Percentiles rank a stretch among this genome's conserved stretches.
These are phyloP conservation scores for Thamnidium elegans DNA, from an alignment of 192 early-diverging fungal genomes.

Conservation along the genomic window DNA sequence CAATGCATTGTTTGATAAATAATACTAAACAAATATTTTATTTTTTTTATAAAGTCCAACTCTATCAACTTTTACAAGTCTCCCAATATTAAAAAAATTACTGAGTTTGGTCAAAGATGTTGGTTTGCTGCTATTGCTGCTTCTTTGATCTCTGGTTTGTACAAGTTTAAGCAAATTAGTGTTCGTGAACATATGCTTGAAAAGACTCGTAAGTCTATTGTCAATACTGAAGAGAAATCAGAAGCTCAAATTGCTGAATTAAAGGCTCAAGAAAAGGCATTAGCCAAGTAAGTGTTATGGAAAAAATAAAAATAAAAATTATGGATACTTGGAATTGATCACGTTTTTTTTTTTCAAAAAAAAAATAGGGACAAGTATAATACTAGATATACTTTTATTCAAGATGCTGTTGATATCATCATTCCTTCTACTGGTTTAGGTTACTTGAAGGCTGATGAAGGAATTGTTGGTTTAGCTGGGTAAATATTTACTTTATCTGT, in stretches of 20 bases:
- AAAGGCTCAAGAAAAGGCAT: constrained; percentile 37
- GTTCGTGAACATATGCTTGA: constrained; percentile 41
- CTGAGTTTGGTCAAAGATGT: constrained; percentile 53
- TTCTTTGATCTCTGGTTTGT: constrained; percentile 59
- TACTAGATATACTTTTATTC: constrained; percentile 51
- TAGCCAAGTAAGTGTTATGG: constrained; percentile 42
- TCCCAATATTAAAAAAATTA: constrained; percentile 60
- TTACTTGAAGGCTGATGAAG: constrained; percentile 62
- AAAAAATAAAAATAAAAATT: neutral
- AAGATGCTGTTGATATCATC: constrained; percentile 68
- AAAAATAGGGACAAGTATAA: constrained; percentile 51
- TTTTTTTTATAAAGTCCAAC: constrained; percentile 15
- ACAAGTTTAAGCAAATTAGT: constrained; percentile 60
- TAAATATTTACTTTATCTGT: constrained; percentile 21
- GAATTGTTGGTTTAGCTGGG: constrained; percentile 70
- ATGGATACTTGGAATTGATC: neutral
- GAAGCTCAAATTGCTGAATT: constrained; percentile 30
- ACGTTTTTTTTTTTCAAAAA: constrained; percentile 17
- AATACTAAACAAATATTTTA: too few species aligned
- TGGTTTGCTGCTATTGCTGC: constrained; percentile 66
- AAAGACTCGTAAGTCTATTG: constrained; percentile 24
- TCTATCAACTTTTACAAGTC: constrained; percentile 23
- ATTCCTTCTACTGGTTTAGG: constrained; percentile 68
- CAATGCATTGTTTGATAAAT: neutral
- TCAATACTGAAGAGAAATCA: constrained; percentile 26